phyloP scores from a whole-genome alignment of 2,329 filamentous ascomycete genomes.

The Ascocoryne sarcoides region DNA sequence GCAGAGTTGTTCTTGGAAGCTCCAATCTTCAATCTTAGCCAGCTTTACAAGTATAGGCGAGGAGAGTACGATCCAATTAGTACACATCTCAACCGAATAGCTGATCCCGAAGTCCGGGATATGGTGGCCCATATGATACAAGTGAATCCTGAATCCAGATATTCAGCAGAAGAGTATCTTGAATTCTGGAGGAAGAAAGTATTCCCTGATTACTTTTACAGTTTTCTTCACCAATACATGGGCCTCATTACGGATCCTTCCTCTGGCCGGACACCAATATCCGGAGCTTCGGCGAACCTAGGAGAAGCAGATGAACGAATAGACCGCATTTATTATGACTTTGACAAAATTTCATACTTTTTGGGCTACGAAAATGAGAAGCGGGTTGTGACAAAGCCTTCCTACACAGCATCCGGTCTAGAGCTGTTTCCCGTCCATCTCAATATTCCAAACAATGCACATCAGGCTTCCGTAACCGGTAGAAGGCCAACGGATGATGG shows the following conservation, averaged over 20 bases:
- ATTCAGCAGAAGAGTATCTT: constrained; percentile 88
- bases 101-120: constrained; percentile 77
- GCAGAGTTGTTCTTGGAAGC: constrained; percentile 92
- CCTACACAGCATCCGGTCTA: constrained; percentile 42
- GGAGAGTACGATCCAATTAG: constrained; percentile 86
- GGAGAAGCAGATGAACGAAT: constrained; percentile 90
- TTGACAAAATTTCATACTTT: constrained; percentile 96
- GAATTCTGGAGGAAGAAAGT: constrained; percentile 87
- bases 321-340: constrained; percentile 85
- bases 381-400: constrained; percentile 24
- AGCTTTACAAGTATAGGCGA: constrained; percentile 87
- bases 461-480: constrained; percentile 52
- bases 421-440: constrained; percentile 72
- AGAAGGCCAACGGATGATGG: constrained; percentile 67
- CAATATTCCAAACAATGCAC: constrained; percentile 78
- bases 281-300: constrained; percentile 60
- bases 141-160: constrained; percentile 81
- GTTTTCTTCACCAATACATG: constrained; percentile 96
- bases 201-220: constrained; percentile 96
- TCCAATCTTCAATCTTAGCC: constrained; percentile 94
- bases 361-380: constrained; percentile 59
- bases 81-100: constrained; percentile 74
- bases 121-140: constrained; percentile 96
- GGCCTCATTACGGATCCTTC: constrained; percentile 86
- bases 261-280: constrained; percentile 64